These are phyloP conservation scores for Boletus bicolor DNA, from an alignment of 768 basidiomycete genomes.

Conservation along the genomic window DNA sequence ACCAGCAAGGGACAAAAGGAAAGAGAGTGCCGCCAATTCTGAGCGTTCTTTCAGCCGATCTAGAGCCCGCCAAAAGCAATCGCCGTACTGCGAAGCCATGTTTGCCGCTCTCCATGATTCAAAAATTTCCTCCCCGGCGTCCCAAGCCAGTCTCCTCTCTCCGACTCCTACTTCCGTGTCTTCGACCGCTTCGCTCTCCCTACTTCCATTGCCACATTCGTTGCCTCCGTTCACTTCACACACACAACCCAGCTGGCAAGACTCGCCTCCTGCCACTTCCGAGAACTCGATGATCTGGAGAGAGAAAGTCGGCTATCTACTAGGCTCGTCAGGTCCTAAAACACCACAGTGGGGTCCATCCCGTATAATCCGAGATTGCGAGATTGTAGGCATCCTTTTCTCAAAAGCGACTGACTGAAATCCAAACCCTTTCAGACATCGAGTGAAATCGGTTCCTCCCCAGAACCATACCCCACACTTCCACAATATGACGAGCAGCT, in stretches of 20 bases:
- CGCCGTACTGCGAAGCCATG: constrained; percentile 13
- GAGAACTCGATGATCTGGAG: constrained; percentile 14
- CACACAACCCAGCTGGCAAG: not conserved
- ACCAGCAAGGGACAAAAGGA: constrained; percentile 29
- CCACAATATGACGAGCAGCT: constrained; percentile 2
- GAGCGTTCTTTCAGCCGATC: constrained; percentile 36
- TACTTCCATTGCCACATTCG: constrained; percentile 10
- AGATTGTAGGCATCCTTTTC: constrained; percentile 25
- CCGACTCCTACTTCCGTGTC: not conserved
- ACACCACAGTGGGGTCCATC: constrained; percentile 21
- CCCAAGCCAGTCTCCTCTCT: not conserved
- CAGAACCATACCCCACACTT: not conserved
- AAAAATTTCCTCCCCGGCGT: not conserved
- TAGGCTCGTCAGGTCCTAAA: constrained; percentile 24
- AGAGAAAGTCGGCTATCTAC: constrained; percentile 8
- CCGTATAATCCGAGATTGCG: constrained; percentile 23
- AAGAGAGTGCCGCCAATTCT: constrained; percentile 31
- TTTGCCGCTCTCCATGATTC: constrained; percentile 9
- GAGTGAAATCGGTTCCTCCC: constrained; percentile 19
- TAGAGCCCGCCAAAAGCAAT: constrained; percentile 28
- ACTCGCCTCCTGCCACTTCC: not conserved
- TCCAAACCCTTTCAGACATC: constrained; percentile 24
- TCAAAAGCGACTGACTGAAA: constrained; percentile 1
- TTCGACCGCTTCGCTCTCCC: constrained; percentile 13
- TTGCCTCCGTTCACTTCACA: constrained; percentile 17